Evolutionary conservation across 1,139 yeast species (phyloP).

Genomic region (Sugiyamaella castrensis): DNA sequence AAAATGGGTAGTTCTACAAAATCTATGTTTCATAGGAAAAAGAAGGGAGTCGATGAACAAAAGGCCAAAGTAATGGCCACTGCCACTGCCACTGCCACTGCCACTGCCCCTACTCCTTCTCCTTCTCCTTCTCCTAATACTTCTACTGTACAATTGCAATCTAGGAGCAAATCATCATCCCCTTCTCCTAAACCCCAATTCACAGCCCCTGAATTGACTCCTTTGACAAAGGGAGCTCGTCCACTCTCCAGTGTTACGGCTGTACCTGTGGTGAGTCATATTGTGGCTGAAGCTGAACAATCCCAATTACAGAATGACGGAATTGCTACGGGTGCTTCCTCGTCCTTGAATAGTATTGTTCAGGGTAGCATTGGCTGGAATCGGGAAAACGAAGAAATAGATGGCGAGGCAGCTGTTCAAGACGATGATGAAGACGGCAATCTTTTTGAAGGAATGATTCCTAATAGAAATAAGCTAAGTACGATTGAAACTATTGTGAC

Average conservation of each 20-base stretch:
- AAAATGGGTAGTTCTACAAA: slow-evolving; percentile 20
- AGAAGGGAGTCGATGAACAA: neutral
- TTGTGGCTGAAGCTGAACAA: slow-evolving; percentile 7
- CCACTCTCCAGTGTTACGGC: slow-evolving; percentile 4
- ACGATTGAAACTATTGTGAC: neutral
- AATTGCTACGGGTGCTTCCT: slow-evolving; percentile 3
- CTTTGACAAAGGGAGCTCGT: neutral
- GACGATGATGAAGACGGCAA: too few relatives aligned
- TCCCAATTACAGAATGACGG: neutral
- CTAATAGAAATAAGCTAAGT: too few relatives aligned
- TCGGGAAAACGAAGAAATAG: too few relatives aligned
- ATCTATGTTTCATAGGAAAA: slow-evolving; percentile 15
- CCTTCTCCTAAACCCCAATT: neutral
- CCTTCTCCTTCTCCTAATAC: neutral
- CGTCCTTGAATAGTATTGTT: slow-evolving; percentile 3
- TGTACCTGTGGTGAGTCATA: slow-evolving; percentile 2
- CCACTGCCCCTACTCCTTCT: neutral
- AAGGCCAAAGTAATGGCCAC: neutral
- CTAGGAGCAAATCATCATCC: neutral
- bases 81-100: neutral
- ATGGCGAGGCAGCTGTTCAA: too few relatives aligned
- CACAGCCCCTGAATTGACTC: slow-evolving; percentile 4
- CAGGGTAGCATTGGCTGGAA: too few relatives aligned
- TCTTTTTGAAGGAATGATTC: too few relatives aligned
- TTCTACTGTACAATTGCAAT: neutral